Base-by-base conservation (phyloP, 768 basidiomycete species). In the Saitozyma podzolica region DNA sequence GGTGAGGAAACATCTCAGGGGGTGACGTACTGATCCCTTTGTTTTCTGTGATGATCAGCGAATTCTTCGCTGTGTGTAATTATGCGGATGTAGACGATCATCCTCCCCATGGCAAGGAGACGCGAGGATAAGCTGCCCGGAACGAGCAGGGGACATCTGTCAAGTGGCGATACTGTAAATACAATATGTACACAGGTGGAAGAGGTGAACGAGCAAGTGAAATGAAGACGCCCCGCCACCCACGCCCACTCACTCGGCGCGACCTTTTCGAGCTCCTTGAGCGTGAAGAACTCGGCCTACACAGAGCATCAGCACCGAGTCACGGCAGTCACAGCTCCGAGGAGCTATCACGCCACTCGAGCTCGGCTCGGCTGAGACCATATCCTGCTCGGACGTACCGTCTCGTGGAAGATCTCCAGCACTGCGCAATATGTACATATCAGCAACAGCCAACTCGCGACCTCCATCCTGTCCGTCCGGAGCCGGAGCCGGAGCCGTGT, bases 401-500 rank as follows among this genome's bases (percentile, higher is more conserved):
- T 88, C 79, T 97, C 93, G 71, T 93, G 92, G 72, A 97, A 95
- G 67, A 97, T 91, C 80, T 94, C 93, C 17, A 95, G 80, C 58
- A 97, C 75, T 37, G 10, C 48, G 29, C 17, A 17, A 3, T 3
- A 29, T 52, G 10, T 56, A 57, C 41, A 51, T 16, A 17, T 56
- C 9, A 49, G 37, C 16, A 20, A 8, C 54, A 10, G 40, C 45
- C 19, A 16, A 37, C 19, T 11, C n/a, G 20, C 48, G 9, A 43
- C 0, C 17, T 19, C 14, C 17, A 17, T 14, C 5, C 29, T 29
- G 29, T 29, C 29, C 29, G 5, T 29, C 37, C 11, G 43, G 40
- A 19, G 14, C 41, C 6, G 40, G 42, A 59, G 42, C n/a, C 29
- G 40, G 19, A 41, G 20, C 13, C 7, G 9, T 10, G 43, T 8